These are phyloP conservation scores for Geosmithia flava DNA, from an alignment of 2,329 filamentous ascomycete species.

Conservation along the genomic window DNA sequence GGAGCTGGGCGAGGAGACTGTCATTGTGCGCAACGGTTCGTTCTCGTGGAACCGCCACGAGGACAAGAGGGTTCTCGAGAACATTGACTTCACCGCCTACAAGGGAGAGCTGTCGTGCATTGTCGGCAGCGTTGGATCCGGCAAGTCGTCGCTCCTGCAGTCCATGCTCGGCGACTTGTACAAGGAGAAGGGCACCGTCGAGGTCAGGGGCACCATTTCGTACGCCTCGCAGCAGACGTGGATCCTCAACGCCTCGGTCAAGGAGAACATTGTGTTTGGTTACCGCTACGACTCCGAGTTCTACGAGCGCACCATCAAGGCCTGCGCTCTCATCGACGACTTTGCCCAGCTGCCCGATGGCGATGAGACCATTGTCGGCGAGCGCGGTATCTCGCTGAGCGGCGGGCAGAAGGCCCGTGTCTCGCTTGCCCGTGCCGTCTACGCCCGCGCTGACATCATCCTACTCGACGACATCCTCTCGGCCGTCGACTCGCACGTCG, in stretches of 20 bases:
- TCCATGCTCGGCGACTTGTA: conserved; percentile 82
- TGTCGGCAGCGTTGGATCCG: conserved; percentile 85
- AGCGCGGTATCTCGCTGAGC: conserved; percentile 90
- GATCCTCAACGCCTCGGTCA: conserved; percentile 96
- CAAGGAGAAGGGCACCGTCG: conserved; percentile 75
- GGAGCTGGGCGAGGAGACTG: conserved; percentile 72
- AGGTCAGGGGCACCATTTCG: conserved; percentile 69
- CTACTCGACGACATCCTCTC: conserved; percentile 89
- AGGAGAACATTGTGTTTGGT: conserved; percentile 94
- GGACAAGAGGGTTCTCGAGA: conserved; percentile 55
- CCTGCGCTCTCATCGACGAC: conserved; percentile 83
- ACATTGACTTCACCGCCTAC: conserved; percentile 78
- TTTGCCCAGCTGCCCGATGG: conserved; percentile 89
- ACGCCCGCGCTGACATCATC: conserved; percentile 93
- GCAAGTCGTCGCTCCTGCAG: conserved; percentile 88
- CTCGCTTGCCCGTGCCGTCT: conserved; percentile 85
- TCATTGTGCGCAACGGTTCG: conserved; percentile 69
- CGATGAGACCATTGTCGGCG: conserved; percentile 91
- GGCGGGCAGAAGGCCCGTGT: conserved; percentile 93
- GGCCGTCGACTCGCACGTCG: conserved; percentile 96
- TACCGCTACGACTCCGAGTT: conserved; percentile 89
- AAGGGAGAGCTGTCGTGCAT: conserved; percentile 92
- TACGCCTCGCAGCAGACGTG: conserved; percentile 90
- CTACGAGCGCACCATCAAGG: conserved; percentile 84
- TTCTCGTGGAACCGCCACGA: conserved; percentile 94